phyloP scores from a whole-genome alignment of 2,329 filamentous ascomycete species.

The Calcarisporium arbuscula region DNA sequence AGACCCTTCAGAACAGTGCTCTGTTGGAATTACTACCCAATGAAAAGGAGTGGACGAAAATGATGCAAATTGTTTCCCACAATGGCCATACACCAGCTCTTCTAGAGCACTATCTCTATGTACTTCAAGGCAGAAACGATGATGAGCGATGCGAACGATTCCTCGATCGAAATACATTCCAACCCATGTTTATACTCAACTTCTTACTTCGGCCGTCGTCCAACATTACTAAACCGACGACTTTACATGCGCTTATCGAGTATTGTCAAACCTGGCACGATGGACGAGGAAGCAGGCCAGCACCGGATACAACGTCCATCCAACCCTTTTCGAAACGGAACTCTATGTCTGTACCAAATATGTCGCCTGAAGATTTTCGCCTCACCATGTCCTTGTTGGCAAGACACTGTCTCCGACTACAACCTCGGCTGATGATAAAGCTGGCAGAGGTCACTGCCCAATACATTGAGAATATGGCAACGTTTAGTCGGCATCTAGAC shows the following conservation, averaged over 20 bases:
- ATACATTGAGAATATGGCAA: constrained; percentile 18
- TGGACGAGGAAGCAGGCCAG: background rate
- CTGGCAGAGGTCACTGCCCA: constrained; percentile 20
- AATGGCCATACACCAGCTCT: constrained; percentile 15
- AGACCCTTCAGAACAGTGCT: constrained; percentile 9
- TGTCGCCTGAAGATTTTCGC: constrained; percentile 17
- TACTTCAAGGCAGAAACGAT: constrained; percentile 23
- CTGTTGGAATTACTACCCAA: constrained; percentile 19
- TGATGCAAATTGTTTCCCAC: constrained; percentile 12
- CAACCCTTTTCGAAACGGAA: constrained; percentile 9
- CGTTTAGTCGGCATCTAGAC: constrained; percentile 6
- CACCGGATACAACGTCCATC: background rate
- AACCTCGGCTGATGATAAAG: constrained; percentile 25
- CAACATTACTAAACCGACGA: constrained; percentile 15
- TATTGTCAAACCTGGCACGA: constrained; percentile 15
- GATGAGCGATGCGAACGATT: constrained; percentile 25
- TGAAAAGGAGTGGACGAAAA: constrained; percentile 14
- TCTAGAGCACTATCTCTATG: constrained; percentile 20
- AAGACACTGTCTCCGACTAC: constrained; percentile 24
- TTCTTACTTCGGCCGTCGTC: constrained; percentile 23
- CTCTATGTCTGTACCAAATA: no score
- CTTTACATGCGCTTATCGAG: constrained; percentile 19
- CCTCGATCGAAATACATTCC: constrained; percentile 16
- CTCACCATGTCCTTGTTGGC: constrained; percentile 19
- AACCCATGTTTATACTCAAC: constrained; percentile 23